These are phyloP conservation scores for Gloeopeniophorella convolvens DNA, from an alignment of 768 basidiomycete genomes.

Conservation along the genomic window DNA sequence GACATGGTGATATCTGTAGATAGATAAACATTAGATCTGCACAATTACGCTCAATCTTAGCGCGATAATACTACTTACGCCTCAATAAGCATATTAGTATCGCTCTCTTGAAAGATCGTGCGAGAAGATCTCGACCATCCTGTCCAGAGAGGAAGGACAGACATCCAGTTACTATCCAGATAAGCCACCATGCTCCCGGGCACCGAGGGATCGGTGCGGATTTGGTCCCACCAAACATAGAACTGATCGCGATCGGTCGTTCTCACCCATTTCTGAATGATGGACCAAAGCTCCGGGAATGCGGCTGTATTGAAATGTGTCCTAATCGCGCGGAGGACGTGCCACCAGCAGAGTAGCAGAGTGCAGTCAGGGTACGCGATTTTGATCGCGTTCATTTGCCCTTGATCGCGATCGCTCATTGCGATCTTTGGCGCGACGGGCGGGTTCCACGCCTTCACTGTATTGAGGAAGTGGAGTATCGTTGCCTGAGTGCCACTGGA, in stretches of 20 bases:
- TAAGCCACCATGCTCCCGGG: background rate
- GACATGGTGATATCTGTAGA: background rate
- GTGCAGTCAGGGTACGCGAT: too few relatives aligned
- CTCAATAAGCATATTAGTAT: slow-evolving; percentile 1
- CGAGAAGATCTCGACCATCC: background rate
- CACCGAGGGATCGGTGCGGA: background rate
- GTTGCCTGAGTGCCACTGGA: too few relatives aligned
- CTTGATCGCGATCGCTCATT: slow-evolving; percentile 2
- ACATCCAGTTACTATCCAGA: background rate
- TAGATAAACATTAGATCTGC: too few relatives aligned
- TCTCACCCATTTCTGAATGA: background rate
- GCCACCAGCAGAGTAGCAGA: too few relatives aligned
- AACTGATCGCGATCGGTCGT: background rate
- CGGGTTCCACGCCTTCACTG: background rate
- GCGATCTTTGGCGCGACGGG: background rate
- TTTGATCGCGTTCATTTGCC: too few relatives aligned
- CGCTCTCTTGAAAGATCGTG: too few relatives aligned
- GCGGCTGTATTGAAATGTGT: background rate
- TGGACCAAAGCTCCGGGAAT: background rate
- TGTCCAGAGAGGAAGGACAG: background rate
- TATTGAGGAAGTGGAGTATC: background rate
- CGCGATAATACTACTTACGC: background rate
- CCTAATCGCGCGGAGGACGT: background rate
- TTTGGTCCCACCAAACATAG: background rate
- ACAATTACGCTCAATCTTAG: background rate